Evolutionary conservation across 495 filamentous ascomycete genomes (phyloP).

Genomic region (Aspergillus conjunctus): DNA sequence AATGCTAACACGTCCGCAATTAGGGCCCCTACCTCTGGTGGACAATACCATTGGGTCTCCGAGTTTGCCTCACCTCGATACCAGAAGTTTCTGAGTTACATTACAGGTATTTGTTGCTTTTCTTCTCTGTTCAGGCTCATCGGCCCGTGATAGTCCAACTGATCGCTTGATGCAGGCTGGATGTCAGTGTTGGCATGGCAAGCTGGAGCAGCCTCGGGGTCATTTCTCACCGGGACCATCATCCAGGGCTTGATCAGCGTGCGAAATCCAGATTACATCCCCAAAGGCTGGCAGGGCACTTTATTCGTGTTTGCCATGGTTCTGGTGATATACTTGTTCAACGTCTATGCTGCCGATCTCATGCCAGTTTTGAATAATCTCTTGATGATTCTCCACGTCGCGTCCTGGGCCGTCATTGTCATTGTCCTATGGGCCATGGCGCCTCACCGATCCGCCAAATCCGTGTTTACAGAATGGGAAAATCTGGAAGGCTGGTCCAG

Average conservation of each 20-base stretch:
- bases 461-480: conserved; percentile 40
- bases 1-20: background rate
- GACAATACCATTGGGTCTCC: conserved; percentile 42
- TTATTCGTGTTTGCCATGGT: conserved; percentile 47
- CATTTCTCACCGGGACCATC: conserved; percentile 41
- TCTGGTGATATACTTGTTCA: conserved; percentile 36
- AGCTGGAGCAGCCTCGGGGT: conserved; percentile 30
- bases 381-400: conserved; percentile 48
- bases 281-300: conserved; percentile 47
- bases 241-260: conserved; percentile 45
- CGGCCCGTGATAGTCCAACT: too few species aligned
- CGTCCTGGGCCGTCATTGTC: conserved; percentile 48
- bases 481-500: conserved; percentile 47
- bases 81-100: conserved; percentile 46
- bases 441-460: conserved; percentile 38
- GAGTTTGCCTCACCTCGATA: conserved; percentile 33
- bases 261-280: conserved; percentile 33
- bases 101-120: conserved; percentile 26
- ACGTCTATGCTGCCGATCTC: conserved; percentile 41
- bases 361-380: conserved; percentile 51
- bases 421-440: conserved; percentile 38
- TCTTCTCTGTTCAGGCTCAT: too few species aligned
- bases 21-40: conserved; percentile 42
- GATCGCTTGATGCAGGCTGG: conserved; percentile 27
- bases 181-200: conserved; percentile 48